Evolutionary conservation across 768 basidiomycete species (phyloP), one percentile per base, ranked within the genome.

Genomic region (Tulasnella sp.): DNA sequence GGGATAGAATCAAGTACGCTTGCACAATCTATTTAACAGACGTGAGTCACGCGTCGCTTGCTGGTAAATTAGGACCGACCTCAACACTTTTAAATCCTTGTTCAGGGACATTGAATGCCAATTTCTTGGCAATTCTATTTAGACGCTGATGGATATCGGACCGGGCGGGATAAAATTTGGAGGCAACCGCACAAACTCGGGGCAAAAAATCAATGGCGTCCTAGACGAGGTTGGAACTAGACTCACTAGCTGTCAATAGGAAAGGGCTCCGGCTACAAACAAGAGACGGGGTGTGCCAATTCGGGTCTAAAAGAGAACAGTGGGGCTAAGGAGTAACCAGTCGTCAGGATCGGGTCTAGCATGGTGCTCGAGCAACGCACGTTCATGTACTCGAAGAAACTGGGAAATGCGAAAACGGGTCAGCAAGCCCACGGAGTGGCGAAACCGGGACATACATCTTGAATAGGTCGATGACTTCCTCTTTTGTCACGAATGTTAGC

Each of bases 191-290:
- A 67, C 93, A 97, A 61, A 99, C 92, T 97, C 60, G 0, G 62
- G 19, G 50, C 21, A 49, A 49, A 45, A 39, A 21, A 17, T 21
- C 45, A 59, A 48, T 43, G 39, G 14, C 19, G n/a, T n/a, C n/a
- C n/a, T n/a, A n/a, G n/a, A n/a, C n/a, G n/a, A n/a, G n/a, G n/a
- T n/a, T 34, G 15, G 32, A 3, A 6, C 46, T 2, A 2, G 17
- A 77, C 83, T 59, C 64, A 87, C 87, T 86, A 17, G 92, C 90
- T 15, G 96, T 98, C 55, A 98, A 76, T 45, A 99, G 71, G 71
- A 99, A 97, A 0, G 94, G 94, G 35, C 88, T 92, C 21, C 96
- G 82, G 25, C 88, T 90, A 65, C 93, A 93, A 14, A 97, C 88
- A 35, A 96, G 77, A 2, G 89, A 81, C 1, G 94, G 92, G 0